These are phyloP conservation scores for Cladosporium sp. DNA, from an alignment of 2,329 filamentous ascomycete species.

Conservation along the genomic window DNA sequence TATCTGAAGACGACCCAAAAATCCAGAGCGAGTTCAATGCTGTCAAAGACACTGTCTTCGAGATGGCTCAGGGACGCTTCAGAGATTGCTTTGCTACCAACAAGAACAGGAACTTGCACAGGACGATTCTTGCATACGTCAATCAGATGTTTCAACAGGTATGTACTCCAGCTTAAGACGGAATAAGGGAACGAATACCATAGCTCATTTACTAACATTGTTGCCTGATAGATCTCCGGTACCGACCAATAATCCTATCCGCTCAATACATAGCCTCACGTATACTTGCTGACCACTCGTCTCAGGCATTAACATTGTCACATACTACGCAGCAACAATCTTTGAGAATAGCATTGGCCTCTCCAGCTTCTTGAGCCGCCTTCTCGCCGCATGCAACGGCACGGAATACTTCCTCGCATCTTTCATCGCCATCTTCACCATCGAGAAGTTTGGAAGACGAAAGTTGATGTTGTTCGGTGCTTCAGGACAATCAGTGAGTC, in stretches of 20 bases:
- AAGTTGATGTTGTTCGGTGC: constrained; percentile 70
- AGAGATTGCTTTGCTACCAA: constrained; percentile 27
- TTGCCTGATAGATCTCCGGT: background rate
- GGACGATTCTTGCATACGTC: constrained; percentile 30
- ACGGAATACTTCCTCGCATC: constrained; percentile 51
- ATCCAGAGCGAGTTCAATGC: constrained; percentile 46
- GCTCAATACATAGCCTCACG: too few species aligned
- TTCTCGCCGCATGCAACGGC: constrained; percentile 52
- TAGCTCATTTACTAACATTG: too few species aligned
- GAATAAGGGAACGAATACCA: too few species aligned
- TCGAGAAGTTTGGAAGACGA: constrained; percentile 52
- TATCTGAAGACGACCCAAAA: constrained; percentile 41
- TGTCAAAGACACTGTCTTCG: constrained; percentile 51
- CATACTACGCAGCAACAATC: constrained; percentile 43
- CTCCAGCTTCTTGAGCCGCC: constrained; percentile 41
- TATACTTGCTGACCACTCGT: constrained; percentile 13
- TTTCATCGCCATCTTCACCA: constrained; percentile 46
- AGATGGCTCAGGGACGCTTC: constrained; percentile 35
- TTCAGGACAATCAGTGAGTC: constrained; percentile 38
- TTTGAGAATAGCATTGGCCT: constrained; percentile 52
- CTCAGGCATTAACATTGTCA: constrained; percentile 27
- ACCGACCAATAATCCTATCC: too few species aligned
- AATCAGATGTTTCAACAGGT: constrained; percentile 36
- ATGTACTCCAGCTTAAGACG: too few species aligned
- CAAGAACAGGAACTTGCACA: constrained; percentile 32